Evolutionary conservation across 306 rosid species (phyloP), one percentile per base, ranked within the genome.

Genomic region (Abrus precatorius): DNA sequence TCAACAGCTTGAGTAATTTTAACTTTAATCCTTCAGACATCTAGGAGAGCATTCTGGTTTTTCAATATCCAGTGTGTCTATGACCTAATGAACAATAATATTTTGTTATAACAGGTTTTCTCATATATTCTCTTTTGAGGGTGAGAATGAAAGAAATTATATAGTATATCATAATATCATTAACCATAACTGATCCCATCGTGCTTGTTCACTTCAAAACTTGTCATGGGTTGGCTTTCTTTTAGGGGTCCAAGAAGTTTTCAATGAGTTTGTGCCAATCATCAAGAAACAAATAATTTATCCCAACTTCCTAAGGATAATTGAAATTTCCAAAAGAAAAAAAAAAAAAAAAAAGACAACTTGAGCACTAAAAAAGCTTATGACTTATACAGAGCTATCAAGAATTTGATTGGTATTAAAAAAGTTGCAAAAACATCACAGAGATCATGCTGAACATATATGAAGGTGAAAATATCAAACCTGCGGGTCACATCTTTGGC

Each of bases 401-500:
- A 75, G 69, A 68, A 50, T 70, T 47, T 44, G 67, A 64, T 2
- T 65, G 48, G 41, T 27, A 30, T 36, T 53, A 20, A 47, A 43
- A 60, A 61, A 69, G 72, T 40, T 62, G 73, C 72, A 43, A 56
- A 45, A 52, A 10, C 75, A 50, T 61, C 69, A 70, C 45, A 4
- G 49, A 63, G 62, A 55, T 55, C 78, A 48, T 50, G 64, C 28
- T 12, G 65, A 75, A 55, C 41, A 57, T 43, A 56, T 44, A 76
- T 28, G 64, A 73, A 69, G 44, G 81, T 75, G 64, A 63, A 78
- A 74, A 63, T 29, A 80, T 82, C 80, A 81, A 67, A 95, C 99
- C 97, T 95, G 91, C 94, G 92, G 43, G 99, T 95, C 87, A 95
- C 97, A 54, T 95, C 99, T 90, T 95, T 95, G 70, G 97, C 98